Base-by-base conservation (phyloP, 305 asterid species). In the Rubia balearica region DNA sequence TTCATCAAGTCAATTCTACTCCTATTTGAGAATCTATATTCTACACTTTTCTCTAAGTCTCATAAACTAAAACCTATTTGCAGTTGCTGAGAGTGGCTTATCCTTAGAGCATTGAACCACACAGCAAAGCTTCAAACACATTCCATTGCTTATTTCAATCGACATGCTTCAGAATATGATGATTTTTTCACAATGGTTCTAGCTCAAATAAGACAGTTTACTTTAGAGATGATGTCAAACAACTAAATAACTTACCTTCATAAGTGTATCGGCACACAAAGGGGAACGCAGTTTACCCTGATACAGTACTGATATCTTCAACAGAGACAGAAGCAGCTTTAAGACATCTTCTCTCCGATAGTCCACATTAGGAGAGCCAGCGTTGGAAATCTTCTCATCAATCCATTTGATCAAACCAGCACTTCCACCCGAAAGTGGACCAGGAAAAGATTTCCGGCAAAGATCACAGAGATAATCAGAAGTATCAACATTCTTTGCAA, bases 281-380 rank as follows among this genome's bases (percentile, higher is more conserved):
- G 99, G 96, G 56, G 97, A 88, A 70, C 97, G 90, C 22, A 94
- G 85, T 81, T 88, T 91, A 67, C 99, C 99, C 77, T 94, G 91
- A 79, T 85, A 83, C 75, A 86, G 96, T 76, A 96, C 87, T 49
- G 89, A 87, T 76, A 94, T 86, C 83, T 88, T 94, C 65, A 94
- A 86, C 86, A 94, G 75, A 21, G 93, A 89, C 21, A 91, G 86
- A 67, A 94, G 96, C 77, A 91, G 76, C 83, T 76, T 89, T 87
- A 87, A 81, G 74, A 82, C 93, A 67, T 88, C 88, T 69, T 86
- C 86, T 79, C 81, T 90, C 78, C 82, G 77, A 75, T 81, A 79
- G 78, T 88, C 93, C 82, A 77, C 61, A 73, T 79, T 79, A 57
- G 77, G 75, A 79, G 89, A 77, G 68, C 74, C 87, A 27, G 84